A percentile compares a stretch with the other conserved stretches of the same genome.
These are phyloP conservation scores for Cydonia oblonga DNA, from an alignment of 331 rosid genomes.

Conservation along the genomic window DNA sequence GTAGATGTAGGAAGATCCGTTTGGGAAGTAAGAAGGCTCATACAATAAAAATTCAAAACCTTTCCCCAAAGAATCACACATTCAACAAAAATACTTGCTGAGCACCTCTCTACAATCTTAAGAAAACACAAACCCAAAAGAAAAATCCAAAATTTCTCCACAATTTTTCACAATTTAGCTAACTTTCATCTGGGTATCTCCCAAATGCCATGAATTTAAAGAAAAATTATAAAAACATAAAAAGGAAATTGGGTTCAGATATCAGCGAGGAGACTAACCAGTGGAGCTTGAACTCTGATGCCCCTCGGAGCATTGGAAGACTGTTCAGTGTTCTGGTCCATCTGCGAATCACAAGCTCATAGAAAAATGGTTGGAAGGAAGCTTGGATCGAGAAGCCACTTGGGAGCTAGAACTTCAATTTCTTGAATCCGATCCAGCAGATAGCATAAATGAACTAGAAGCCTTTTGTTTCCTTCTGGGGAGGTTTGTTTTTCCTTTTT, in stretches of 20 bases:
- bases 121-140: background rate
- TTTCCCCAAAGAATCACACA: background rate
- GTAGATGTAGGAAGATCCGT: no score
- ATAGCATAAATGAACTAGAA: background rate
- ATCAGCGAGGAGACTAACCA: conserved; percentile 46
- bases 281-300: conserved; percentile 84
- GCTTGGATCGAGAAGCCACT: conserved; percentile 38
- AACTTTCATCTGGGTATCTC: conserved; percentile 20
- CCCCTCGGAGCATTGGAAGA: conserved; percentile 68
- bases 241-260: background rate
- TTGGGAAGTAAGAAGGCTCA: background rate
- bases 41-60: background rate
- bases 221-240: background rate
- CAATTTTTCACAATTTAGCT: background rate
- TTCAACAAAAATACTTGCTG: background rate
- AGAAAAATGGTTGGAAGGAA: conserved; percentile 17
- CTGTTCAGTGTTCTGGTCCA: conserved; percentile 55
- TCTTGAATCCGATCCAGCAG: conserved; percentile 41
- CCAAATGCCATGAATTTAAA: conserved; percentile 8
- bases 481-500: conserved; percentile 2
- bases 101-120: background rate
- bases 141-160: background rate
- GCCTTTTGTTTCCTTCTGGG: background rate
- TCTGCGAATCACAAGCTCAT: conserved; percentile 37
- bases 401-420: conserved; percentile 24